phyloP scores from a whole-genome alignment of 768 basidiomycete species.

The Boletus reticulatus region DNA sequence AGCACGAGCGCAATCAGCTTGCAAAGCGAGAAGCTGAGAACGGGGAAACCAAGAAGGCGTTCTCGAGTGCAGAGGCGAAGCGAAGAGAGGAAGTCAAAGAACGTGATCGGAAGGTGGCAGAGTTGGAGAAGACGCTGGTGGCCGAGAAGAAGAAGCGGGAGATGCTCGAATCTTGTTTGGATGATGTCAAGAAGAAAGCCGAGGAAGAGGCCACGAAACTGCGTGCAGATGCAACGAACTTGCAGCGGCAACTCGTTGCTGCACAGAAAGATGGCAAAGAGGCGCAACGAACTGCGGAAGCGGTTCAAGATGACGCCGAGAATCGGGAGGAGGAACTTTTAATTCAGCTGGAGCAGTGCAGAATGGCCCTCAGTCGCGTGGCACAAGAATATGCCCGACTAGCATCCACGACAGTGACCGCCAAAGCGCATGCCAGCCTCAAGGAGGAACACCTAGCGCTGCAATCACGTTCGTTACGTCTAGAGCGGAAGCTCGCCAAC shows the following conservation, averaged over 20 bases:
- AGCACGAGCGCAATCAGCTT: constrained; percentile 55
- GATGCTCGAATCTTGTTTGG: constrained; percentile 40
- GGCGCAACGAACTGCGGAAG: constrained; percentile 32
- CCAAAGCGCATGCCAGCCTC: constrained; percentile 36
- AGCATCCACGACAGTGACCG: constrained; percentile 41
- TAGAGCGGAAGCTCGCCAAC: constrained; percentile 69
- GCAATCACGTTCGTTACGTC: constrained; percentile 45
- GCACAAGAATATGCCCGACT: constrained; percentile 57
- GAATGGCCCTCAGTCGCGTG: constrained; percentile 42
- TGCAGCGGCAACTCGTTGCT: constrained; percentile 38
- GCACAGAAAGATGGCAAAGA: constrained; percentile 35
- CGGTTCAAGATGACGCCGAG: constrained; percentile 31
- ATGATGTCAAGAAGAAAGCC: constrained; percentile 42
- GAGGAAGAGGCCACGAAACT: too few species aligned
- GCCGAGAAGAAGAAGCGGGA: constrained; percentile 53
- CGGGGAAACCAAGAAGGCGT: too few species aligned
- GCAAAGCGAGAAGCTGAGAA: constrained; percentile 52
- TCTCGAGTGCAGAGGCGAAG: constrained; percentile 48
- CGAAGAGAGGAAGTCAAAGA: constrained; percentile 55
- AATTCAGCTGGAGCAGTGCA: constrained; percentile 50
- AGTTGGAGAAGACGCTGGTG: constrained; percentile 51
- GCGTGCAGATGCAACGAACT: constrained; percentile 29
- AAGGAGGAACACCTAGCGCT: constrained; percentile 38
- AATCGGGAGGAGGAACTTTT: constrained; percentile 46
- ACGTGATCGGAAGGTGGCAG: constrained; percentile 50